Conservation (phyloP, 768 basidiomycete species). For the Paxillus ammoniavirescens region DNA sequence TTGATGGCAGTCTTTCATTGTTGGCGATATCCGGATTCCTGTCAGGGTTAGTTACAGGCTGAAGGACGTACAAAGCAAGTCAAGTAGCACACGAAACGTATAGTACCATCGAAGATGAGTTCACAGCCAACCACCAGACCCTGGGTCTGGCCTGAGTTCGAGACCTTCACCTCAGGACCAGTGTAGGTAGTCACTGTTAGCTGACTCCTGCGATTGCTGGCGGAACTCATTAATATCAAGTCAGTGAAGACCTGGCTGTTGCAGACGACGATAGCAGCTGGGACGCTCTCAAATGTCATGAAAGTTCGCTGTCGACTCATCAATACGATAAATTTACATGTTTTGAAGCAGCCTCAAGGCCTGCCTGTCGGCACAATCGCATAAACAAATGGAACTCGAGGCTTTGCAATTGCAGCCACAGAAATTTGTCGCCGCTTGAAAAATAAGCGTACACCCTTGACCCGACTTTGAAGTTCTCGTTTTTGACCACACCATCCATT, state of each 20-base stretch:
- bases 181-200: too few species aligned
- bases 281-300: neutral
- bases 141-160: too few species aligned
- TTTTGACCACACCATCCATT: constrained; percentile 35
- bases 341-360: constrained; percentile 6
- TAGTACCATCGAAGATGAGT: too few species aligned
- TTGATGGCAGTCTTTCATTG: too few species aligned
- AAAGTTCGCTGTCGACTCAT: neutral
- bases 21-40: neutral
- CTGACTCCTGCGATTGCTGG: too few species aligned
- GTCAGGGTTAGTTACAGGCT: neutral
- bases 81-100: too few species aligned
- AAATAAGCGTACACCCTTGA: constrained; percentile 39
- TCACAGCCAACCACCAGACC: too few species aligned
- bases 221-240: neutral
- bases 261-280: neutral
- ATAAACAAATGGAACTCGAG: constrained; percentile 5
- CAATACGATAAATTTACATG: neutral
- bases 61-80: neutral
- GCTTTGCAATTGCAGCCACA: constrained; percentile 22
- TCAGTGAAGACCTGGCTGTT: neutral
- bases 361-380: constrained; percentile 1
- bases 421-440: constrained; percentile 33
- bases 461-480: constrained; percentile 31
- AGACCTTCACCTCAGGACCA: too few species aligned